phyloP scores from a whole-genome alignment of 139 green algal genomes.

The Spirogloea muscicola region DNA sequence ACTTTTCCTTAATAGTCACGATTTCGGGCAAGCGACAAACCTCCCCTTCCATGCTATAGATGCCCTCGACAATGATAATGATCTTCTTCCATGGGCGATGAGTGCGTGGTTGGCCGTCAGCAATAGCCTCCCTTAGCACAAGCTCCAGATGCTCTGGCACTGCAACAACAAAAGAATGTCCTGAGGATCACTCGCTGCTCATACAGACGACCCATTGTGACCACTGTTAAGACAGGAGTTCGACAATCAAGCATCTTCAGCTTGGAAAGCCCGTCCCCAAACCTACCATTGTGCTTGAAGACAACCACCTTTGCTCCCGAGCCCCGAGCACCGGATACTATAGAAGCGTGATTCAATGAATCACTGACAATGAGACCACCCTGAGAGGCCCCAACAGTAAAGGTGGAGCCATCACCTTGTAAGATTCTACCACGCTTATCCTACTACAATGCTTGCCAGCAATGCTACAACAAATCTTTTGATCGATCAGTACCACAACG shows the following conservation, averaged over 20 bases:
- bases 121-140: constrained; percentile 76
- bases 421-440: too few species aligned
- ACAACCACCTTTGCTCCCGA: constrained; percentile 83
- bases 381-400: too few species aligned
- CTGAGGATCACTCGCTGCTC: too few species aligned
- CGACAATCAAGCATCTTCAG: not conserved
- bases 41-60: constrained; percentile 99
- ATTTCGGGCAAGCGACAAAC: constrained; percentile 75
- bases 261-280: not conserved
- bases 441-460: too few species aligned
- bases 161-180: too few species aligned
- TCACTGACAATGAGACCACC: constrained; percentile 91
- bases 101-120: constrained; percentile 86
- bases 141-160: constrained; percentile 79
- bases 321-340: constrained; percentile 78
- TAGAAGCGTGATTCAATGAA: constrained; percentile 92
- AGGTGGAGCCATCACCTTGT: too few species aligned
- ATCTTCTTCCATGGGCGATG: constrained; percentile 93
- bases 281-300: constrained; percentile 52
- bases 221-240: not conserved
- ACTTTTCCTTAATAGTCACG: constrained; percentile 87
- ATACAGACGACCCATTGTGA: too few species aligned
- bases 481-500: too few species aligned
- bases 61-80: constrained; percentile 93
- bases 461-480: too few species aligned